These are phyloP conservation scores for Taxillus chinensis DNA, from an alignment of 164 flowering plant species.

Conservation along the genomic window DNA sequence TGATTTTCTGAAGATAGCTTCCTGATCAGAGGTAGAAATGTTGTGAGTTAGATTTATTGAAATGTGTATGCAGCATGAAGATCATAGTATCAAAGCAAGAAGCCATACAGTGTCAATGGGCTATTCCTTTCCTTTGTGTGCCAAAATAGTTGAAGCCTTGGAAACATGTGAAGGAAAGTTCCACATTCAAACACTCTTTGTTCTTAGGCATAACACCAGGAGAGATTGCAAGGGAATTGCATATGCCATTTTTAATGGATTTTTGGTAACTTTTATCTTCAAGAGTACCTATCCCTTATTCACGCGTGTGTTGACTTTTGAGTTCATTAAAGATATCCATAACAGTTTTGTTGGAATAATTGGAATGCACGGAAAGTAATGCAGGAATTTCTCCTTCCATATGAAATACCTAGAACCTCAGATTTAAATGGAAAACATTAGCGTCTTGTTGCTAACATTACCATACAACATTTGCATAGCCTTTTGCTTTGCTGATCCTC, in stretches of 20 bases:
- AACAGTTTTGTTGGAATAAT: too few relatives aligned
- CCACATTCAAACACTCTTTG: conserved; percentile 57
- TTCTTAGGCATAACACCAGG: conserved; percentile 74
- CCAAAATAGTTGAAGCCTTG: conserved; percentile 51
- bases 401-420: too few relatives aligned
- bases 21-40: conserved; percentile 13
- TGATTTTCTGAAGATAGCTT: conserved; percentile 16
- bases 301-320: not conserved
- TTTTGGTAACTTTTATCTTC: conserved; percentile 47
- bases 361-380: too few relatives aligned
- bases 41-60: conserved; percentile 10
- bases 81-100: conserved; percentile 14
- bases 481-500: too few relatives aligned
- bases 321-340: not conserved
- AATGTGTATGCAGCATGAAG: conserved; percentile 37
- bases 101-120: conserved; percentile 22
- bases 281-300: not conserved
- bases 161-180: conserved; percentile 35
- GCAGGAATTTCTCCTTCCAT: too few relatives aligned
- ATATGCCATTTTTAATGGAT: conserved; percentile 55
- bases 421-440: too few relatives aligned
- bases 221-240: conserved; percentile 58
- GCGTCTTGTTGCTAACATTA: too few relatives aligned
- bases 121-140: conserved; percentile 67
- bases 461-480: too few relatives aligned